Evolutionary conservation across 2,329 filamentous ascomycete genomes (phyloP).

Genomic region (Emmonsia crescens): DNA sequence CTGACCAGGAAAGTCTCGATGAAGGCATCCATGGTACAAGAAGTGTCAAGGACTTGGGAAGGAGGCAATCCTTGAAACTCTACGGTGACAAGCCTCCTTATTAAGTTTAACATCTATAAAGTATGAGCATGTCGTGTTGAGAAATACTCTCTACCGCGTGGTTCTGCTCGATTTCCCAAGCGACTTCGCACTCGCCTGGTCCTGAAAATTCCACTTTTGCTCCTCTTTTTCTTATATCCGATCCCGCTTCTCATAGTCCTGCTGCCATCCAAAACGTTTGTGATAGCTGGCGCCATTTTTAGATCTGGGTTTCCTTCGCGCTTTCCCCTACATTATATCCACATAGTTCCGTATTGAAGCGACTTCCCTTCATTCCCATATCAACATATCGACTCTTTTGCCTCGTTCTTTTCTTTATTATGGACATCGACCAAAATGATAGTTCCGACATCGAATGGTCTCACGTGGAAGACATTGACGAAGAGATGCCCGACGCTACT

Average conservation of each 20-base stretch:
- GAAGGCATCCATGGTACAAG: background rate
- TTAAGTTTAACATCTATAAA: background rate
- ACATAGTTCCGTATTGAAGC: background rate
- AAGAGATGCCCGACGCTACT: background rate
- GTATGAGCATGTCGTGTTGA: too few relatives aligned
- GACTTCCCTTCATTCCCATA: background rate
- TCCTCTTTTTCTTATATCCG: background rate
- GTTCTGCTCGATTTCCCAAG: too few relatives aligned
- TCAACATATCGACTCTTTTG: background rate
- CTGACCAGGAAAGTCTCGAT: background rate
- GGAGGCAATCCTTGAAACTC: background rate
- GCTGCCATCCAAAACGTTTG: background rate
- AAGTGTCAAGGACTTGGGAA: background rate
- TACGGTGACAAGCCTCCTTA: background rate
- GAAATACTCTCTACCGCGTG: background rate
- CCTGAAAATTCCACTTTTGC: background rate
- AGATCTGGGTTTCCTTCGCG: background rate
- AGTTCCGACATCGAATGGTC: background rate
- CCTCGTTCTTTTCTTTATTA: background rate
- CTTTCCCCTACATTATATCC: background rate
- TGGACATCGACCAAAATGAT: background rate
- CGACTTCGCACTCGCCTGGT: background rate
- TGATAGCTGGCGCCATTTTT: background rate
- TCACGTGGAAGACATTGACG: background rate
- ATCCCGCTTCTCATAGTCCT: background rate